Conservation (phyloP, 441 rosid species). For the Pelargonium australe region DNA sequence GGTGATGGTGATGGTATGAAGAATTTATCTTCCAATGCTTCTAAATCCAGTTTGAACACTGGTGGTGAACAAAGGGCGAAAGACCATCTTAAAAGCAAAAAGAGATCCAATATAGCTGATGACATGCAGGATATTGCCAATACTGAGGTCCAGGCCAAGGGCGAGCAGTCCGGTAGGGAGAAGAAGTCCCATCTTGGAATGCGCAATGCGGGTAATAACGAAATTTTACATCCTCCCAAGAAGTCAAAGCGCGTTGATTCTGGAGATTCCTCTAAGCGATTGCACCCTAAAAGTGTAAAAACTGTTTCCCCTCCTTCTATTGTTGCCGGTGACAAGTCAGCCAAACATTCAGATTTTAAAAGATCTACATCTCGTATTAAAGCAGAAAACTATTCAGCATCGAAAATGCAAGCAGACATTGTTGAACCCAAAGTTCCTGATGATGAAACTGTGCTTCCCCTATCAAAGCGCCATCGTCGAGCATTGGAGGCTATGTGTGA, state of each 20-base stretch:
- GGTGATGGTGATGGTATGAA: conserved; percentile 21
- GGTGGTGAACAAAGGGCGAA: conserved; percentile 35
- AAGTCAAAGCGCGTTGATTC: conserved; percentile 37
- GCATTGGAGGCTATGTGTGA: conserved; percentile 53
- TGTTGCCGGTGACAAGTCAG: conserved; percentile 31
- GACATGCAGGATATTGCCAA: conserved; percentile 26
- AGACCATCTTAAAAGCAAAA: conserved; percentile 29
- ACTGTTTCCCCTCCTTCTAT: conserved; percentile 29
- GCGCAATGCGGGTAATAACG: conserved; percentile 30
- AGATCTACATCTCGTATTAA: conserved; percentile 25
- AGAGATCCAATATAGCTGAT: conserved; percentile 32
- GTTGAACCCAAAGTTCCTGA: conserved; percentile 33
- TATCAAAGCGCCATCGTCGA: conserved; percentile 50
- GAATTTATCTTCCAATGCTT: conserved; percentile 23
- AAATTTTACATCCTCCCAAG: conserved; percentile 44
- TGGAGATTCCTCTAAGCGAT: conserved; percentile 29
- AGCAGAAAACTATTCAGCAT: conserved; percentile 37
- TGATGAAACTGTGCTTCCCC: conserved; percentile 60
- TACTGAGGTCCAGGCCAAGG: conserved; percentile 19
- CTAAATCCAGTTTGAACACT: conserved; percentile 25
- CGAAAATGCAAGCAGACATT: conserved; percentile 32
- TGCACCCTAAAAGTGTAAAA: conserved; percentile 24
- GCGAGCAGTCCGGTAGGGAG: conserved; percentile 34
- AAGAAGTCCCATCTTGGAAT: conserved; percentile 41
- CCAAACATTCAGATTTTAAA: conserved; percentile 26